Percentiles rank a stretch among this genome's conserved stretches.
phyloP scores from a whole-genome alignment of 306 rosid species.

The Cicer arietinum region DNA sequence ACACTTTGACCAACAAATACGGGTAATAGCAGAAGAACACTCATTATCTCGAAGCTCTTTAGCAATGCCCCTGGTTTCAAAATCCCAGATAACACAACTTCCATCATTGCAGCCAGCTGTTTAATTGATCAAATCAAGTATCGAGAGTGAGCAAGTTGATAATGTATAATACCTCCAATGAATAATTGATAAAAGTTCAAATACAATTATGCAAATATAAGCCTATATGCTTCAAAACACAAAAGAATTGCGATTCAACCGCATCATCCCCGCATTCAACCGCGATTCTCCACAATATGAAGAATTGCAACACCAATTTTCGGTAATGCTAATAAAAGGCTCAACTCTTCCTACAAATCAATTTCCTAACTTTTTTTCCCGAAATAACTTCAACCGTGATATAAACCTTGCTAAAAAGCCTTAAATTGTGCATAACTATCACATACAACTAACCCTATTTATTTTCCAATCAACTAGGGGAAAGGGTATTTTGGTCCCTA shows the following conservation, averaged over 20 bases:
- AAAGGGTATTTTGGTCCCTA: neutral
- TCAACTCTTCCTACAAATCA: no score
- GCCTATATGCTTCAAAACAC: neutral
- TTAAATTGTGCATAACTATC: neutral
- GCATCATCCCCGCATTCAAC: neutral
- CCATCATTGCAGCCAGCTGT: conserved; percentile 98
- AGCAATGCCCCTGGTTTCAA: conserved; percentile 91
- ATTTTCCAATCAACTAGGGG: neutral
- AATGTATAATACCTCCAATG: conserved; percentile 7
- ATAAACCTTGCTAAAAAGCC: neutral
- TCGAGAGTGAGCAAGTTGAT: conserved; percentile 35
- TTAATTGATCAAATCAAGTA: conserved; percentile 46
- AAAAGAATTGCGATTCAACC: neutral
- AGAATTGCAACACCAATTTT: neutral
- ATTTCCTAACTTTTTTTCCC: no score
- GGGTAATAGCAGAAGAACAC: conserved; percentile 62
- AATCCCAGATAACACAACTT: conserved; percentile 94
- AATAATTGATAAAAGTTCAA: conserved; percentile 23
- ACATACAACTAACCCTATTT: neutral
- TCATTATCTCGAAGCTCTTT: conserved; percentile 84
- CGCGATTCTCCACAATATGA: neutral
- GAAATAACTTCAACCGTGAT: neutral
- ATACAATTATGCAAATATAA: conserved; percentile 32
- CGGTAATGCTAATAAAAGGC: no score
- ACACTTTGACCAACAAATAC: conserved; percentile 48